Conservation (phyloP, 2,329 filamentous ascomycete species). For the Lachnellula occidentalis region DNA sequence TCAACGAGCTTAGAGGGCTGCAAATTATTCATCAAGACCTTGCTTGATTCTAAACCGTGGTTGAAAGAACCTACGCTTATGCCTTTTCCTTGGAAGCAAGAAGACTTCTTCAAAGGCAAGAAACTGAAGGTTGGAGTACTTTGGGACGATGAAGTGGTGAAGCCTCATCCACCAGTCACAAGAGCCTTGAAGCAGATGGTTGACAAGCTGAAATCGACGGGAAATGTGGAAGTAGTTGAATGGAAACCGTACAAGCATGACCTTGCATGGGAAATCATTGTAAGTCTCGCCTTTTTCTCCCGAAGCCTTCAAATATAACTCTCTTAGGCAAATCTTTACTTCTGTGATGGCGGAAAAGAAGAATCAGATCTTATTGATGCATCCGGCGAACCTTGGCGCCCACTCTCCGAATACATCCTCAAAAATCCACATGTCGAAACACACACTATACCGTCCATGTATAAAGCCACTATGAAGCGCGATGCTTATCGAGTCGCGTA, state of each 20-base stretch:
- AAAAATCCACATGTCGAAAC: slow-evolving; percentile 41
- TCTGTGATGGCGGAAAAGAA: slow-evolving; percentile 54
- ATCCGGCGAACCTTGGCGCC: slow-evolving; percentile 52
- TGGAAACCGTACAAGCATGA: slow-evolving; percentile 49
- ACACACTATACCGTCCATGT: slow-evolving; percentile 37
- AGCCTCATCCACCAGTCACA: slow-evolving; percentile 53
- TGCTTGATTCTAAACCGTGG: slow-evolving; percentile 44
- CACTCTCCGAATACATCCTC: slow-evolving; percentile 54
- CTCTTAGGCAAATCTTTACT: slow-evolving; percentile 40
- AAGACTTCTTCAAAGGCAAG: slow-evolving; percentile 29
- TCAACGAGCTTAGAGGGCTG: slow-evolving; percentile 46
- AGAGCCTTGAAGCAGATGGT: slow-evolving; percentile 52
- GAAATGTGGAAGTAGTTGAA: slow-evolving; percentile 49
- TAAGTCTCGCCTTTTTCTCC: slow-evolving; percentile 23
- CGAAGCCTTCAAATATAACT: not conserved
- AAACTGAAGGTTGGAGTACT: slow-evolving; percentile 57
- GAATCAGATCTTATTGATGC: slow-evolving; percentile 44
- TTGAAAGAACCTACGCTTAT: slow-evolving; percentile 45
- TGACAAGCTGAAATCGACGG: slow-evolving; percentile 40
- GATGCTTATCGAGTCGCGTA: slow-evolving; percentile 32
- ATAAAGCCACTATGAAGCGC: slow-evolving; percentile 36
- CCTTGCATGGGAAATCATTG: slow-evolving; percentile 44
- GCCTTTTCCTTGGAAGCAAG: slow-evolving; percentile 46
- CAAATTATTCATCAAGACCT: slow-evolving; percentile 37
- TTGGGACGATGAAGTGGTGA: slow-evolving; percentile 54